Evolutionary conservation across 148 eudicot genomes (phyloP).

Genomic region (Rhododendron griersonianum): DNA sequence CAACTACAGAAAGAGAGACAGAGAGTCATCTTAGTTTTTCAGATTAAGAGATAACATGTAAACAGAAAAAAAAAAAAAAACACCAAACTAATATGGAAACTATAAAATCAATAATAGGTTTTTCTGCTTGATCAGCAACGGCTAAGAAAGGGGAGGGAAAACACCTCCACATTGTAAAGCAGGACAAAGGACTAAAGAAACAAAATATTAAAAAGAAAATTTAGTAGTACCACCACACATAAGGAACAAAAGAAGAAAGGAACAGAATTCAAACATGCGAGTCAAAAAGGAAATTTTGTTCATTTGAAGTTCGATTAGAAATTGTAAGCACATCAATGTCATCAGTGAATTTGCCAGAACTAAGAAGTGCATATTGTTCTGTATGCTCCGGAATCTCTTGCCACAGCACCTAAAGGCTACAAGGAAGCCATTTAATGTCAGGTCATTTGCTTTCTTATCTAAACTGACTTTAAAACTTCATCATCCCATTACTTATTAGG

Average conservation of each 20-base stretch:
- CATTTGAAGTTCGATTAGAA: background rate
- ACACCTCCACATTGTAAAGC: background rate
- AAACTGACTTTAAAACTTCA: background rate
- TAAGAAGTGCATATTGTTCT: background rate
- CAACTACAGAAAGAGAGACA: slow-evolving; percentile 38
- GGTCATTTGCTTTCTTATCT: background rate
- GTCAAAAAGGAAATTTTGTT: background rate
- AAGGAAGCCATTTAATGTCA: background rate
- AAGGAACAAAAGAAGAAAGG: background rate
- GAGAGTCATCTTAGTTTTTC: background rate
- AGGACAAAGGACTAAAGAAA: background rate
- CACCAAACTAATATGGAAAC: background rate
- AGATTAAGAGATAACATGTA: background rate
- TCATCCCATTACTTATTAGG: background rate
- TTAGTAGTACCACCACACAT: background rate
- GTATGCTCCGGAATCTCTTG: background rate
- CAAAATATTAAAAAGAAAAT: background rate
- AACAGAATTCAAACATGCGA: background rate
- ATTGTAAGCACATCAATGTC: background rate
- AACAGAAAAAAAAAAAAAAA: background rate
- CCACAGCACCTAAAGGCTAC: background rate
- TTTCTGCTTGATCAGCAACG: background rate
- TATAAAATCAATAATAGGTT: background rate
- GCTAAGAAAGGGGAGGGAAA: background rate
- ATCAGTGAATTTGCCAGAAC: background rate